Conservation (phyloP, 1,139 yeast species). For the Blastobotrys raffinosifermentans region DNA sequence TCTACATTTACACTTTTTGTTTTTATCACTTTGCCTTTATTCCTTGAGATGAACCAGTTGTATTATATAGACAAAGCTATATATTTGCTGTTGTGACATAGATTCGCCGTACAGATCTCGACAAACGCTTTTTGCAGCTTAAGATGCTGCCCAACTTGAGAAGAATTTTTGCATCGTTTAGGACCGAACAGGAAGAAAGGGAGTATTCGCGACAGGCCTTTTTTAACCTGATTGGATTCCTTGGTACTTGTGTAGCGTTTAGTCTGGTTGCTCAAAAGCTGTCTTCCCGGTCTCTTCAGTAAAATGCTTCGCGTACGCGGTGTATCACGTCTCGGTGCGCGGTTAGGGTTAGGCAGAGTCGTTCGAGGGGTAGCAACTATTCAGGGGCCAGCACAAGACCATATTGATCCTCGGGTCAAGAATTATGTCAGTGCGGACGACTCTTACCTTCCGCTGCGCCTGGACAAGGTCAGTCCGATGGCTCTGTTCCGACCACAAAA, state of each 20-base stretch:
- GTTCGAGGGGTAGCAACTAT: too few relatives aligned
- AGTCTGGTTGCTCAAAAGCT: conserved; percentile 70
- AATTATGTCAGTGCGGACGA: too few relatives aligned
- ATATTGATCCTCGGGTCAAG: too few relatives aligned
- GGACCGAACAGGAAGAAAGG: conserved; percentile 83
- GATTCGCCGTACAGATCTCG: not conserved
- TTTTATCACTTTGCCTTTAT: not conserved
- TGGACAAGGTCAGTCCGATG: conserved; percentile 9
- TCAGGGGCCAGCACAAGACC: too few relatives aligned
- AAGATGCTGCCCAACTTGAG: conserved; percentile 56
- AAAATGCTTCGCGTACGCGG: too few relatives aligned
- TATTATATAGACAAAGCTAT: conserved; percentile 1
- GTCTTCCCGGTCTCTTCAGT: too few relatives aligned
- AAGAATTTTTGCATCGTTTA: conserved; percentile 70
- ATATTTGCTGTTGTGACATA: not conserved
- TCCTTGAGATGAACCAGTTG: conserved; percentile 12
- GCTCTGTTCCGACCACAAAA: conserved; percentile 14
- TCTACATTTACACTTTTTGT: conserved; percentile 17
- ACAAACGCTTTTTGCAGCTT: not conserved
- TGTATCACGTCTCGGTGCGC: too few relatives aligned
- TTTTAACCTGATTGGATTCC: conserved; percentile 71
- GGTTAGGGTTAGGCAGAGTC: too few relatives aligned
- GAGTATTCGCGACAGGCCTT: conserved; percentile 72
- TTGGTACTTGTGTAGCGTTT: conserved; percentile 75
- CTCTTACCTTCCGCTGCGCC: conserved; percentile 1